Evolutionary conservation across 805 yeast genomes (phyloP).

Genomic region (Cyberlindnera veronae): DNA sequence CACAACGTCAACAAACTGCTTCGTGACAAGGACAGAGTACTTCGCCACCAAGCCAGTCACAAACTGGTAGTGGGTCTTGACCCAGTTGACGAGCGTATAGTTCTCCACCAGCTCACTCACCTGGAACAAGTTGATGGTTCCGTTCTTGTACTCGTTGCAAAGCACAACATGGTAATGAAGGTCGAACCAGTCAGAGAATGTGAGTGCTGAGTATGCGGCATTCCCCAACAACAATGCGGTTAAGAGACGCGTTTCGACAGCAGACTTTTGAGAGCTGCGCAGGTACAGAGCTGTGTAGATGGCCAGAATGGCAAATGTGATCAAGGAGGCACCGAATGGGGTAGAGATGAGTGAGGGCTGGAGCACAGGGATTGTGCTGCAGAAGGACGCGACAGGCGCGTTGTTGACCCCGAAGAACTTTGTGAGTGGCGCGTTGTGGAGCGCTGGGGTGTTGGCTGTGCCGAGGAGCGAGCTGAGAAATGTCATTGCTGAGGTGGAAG

Average conservation of each 20-base stretch:
- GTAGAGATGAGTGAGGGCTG: slow-evolving; percentile 27
- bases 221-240: slow-evolving; percentile 23
- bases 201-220: slow-evolving; percentile 10
- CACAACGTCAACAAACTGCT: slow-evolving; percentile 14
- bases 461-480: slow-evolving; percentile 8
- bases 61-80: neutral
- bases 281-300: slow-evolving; percentile 15
- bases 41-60: neutral
- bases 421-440: slow-evolving; percentile 9
- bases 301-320: slow-evolving; percentile 13
- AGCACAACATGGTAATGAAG: slow-evolving; percentile 21
- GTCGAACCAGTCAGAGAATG: slow-evolving; percentile 27
- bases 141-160: slow-evolving; percentile 30
- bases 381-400: slow-evolving; percentile 25
- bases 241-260: slow-evolving; percentile 25
- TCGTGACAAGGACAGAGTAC: slow-evolving; percentile 17
- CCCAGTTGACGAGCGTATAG: slow-evolving; percentile 15
- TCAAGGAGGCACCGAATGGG: slow-evolving; percentile 23
- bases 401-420: slow-evolving; percentile 24
- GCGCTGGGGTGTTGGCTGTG: too few relatives aligned
- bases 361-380: slow-evolving; percentile 21
- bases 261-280: slow-evolving; percentile 7
- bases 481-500: slow-evolving; percentile 1
- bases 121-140: slow-evolving; percentile 23
- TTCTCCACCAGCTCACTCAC: slow-evolving; percentile 23